Conservation (phyloP, 306 rosid genomes). For the Trifolium subterraneum region DNA sequence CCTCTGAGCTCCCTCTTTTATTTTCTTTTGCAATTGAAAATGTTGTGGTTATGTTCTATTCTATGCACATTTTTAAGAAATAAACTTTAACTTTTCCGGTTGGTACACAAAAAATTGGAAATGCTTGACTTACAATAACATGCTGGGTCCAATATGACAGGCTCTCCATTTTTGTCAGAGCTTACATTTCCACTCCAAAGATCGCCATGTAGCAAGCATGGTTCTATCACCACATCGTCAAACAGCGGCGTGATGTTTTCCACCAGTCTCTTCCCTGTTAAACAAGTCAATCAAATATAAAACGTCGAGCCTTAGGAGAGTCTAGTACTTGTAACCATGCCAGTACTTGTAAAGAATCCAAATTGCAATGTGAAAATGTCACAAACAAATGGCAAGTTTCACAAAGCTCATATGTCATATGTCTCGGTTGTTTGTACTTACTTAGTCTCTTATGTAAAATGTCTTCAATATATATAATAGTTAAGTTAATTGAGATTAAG, state of each 20-base stretch:
- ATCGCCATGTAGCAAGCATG: constrained; percentile 95
- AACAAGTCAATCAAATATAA: constrained; percentile 25
- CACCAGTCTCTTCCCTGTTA: constrained; percentile 79
- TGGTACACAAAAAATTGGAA: not conserved
- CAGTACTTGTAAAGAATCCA: not conserved
- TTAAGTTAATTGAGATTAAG: not conserved
- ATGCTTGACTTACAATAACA: constrained; percentile 82
- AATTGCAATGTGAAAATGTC: constrained; percentile 11
- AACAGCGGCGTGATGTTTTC: constrained; percentile 74
- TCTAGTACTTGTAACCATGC: not conserved
- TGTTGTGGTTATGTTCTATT: no score
- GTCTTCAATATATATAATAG: no score
- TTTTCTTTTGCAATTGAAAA: no score
- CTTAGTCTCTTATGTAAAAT: no score
- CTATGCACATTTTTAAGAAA: no score
- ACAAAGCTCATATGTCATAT: not conserved
- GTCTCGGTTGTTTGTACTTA: no score
- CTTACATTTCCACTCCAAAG: constrained; percentile 96
- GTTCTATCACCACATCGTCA: constrained; percentile 67
- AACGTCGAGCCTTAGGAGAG: not conserved
- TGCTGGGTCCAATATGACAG: constrained; percentile 94
- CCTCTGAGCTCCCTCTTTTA: no score
- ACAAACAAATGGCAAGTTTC: not conserved
- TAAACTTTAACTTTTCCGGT: no score
- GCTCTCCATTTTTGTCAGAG: constrained; percentile 82